phyloP scores from a whole-genome alignment of 306 rosid species.

The Sicyos baderoa region DNA sequence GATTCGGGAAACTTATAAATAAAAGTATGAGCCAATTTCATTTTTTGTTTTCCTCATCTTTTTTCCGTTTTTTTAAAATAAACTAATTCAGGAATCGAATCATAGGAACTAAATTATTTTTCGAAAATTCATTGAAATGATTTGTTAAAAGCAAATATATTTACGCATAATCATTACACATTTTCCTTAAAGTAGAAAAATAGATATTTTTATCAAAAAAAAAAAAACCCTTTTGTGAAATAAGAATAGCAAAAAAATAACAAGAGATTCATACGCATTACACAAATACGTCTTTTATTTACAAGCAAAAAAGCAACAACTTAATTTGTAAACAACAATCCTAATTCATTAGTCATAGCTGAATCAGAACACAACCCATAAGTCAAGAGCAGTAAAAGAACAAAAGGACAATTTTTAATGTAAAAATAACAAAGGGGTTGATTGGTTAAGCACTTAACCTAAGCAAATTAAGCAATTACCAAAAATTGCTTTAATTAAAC shows the following conservation, averaged over 20 bases:
- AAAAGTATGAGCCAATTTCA: background rate
- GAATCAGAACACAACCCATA: background rate
- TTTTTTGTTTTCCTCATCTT: background rate
- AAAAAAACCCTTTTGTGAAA: too few relatives aligned
- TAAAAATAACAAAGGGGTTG: background rate
- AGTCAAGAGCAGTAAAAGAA: background rate
- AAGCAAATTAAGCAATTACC: constrained; percentile 2
- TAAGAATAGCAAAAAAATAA: background rate
- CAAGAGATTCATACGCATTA: too few relatives aligned
- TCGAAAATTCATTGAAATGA: background rate
- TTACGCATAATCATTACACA: background rate
- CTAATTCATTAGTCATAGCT: background rate
- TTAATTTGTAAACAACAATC: background rate
- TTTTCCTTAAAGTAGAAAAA: constrained; percentile 4
- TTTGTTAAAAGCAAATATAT: background rate
- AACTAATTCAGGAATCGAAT: background rate
- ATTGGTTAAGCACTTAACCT: constrained; percentile 2
- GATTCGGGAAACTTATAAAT: background rate
- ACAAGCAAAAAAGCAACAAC: background rate
- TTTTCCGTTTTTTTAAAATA: background rate
- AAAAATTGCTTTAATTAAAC: constrained; percentile 9
- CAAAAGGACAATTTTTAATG: background rate
- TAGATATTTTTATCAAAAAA: background rate
- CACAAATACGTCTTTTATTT: too few relatives aligned
- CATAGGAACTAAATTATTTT: background rate